Evolutionary conservation across 2,329 filamentous ascomycete genomes (phyloP), one percentile per base, ranked within the genome.

Genomic region (Coleophoma cylindrospora): DNA sequence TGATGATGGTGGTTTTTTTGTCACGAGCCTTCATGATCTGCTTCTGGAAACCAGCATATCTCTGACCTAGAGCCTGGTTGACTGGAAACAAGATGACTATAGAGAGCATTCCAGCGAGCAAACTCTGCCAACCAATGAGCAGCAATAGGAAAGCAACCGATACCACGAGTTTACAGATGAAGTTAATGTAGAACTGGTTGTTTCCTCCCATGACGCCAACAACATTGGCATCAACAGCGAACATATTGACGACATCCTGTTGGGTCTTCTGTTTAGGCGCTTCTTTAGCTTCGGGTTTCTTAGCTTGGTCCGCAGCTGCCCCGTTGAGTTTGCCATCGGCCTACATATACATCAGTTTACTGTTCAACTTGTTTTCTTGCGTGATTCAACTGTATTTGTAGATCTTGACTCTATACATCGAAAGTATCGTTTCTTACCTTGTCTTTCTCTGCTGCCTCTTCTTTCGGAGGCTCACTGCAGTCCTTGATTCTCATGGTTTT

Each of bases 401-500:
- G 4, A 27, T 3, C 27, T 8, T 27, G 27, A 10, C 27, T 27
- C 4, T 27, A 27, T 27, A 27, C 9, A 27, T 27, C 9, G 27
- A 27, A 27, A 27, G 4, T 7, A 3, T 27, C 5, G 43, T 13
- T 38, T 45, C 45, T 22, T 53, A 40, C 27, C 47, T 53, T 5
- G 11, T 50, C 37, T 36, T 40, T n/a, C 7, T 46, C 38, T 8
- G 46, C 46, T 19, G 43, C 47, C 15, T 52, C 38, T 37, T 47
- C 48, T 34, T 52, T 51, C 3, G 54, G 75, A 57, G 76, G 80
- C 40, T 71, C 57, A 15, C 62, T 73, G 17, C 78, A 76, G 62
- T 91, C 87, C 63, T 91, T 91, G 47, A 83, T 77, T 34, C 83
- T 77, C 73, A 90, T 81, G 0, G 86, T 80, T 65, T 92, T 92